Conservation (phyloP, 139 green algal species). For the Coelastrella sp. region DNA sequence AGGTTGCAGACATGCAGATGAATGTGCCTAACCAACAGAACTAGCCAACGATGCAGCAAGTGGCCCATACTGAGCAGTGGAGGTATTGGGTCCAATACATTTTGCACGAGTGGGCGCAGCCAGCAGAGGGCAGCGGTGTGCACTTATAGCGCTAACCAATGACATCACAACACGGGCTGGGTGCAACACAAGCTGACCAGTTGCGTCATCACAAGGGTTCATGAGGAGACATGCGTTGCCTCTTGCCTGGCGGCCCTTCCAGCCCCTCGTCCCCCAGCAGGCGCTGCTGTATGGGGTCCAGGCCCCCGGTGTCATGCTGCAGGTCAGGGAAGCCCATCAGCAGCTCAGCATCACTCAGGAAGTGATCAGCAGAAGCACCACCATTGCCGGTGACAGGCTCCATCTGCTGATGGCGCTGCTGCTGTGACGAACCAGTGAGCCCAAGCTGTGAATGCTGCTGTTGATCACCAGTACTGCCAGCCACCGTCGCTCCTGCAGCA, state of each 20-base stretch:
- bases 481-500: neutral
- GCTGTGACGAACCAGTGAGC: neutral
- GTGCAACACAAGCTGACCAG: no score
- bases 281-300: conserved; percentile 5
- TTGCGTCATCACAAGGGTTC: no score
- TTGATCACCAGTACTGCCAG: neutral
- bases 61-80: no score
- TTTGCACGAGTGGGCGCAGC: no score
- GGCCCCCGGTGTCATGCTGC: neutral
- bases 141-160: no score
- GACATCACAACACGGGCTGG: no score
- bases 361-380: neutral
- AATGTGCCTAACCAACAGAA: no score
- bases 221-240: conserved; percentile 2
- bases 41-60: no score
- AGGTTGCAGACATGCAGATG: no score
- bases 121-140: no score
- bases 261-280: neutral
- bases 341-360: conserved; percentile 32
- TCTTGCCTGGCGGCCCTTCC: neutral
- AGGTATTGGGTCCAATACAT: no score
- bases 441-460: conserved; percentile 3
- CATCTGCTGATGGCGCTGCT: neutral
- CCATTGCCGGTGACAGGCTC: neutral
- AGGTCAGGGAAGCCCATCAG: conserved; percentile 17